phyloP scores from a whole-genome alignment of 805 yeast species.

The Yamadazyma phyllophila region DNA sequence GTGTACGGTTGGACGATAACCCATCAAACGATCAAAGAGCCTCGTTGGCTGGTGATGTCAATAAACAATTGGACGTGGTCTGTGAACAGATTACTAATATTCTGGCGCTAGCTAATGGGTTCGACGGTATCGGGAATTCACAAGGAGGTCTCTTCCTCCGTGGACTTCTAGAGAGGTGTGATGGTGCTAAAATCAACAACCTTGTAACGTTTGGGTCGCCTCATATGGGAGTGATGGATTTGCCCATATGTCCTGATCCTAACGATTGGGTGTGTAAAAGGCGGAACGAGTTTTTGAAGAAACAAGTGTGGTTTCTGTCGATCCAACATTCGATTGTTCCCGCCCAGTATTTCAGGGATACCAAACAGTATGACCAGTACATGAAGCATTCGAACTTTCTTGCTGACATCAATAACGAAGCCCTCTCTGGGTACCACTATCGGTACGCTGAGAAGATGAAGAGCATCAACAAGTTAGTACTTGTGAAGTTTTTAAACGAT shows the following conservation, averaged over 20 bases:
- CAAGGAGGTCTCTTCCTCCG: conserved; percentile 85
- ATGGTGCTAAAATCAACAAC: conserved; percentile 37
- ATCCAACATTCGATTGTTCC: conserved; percentile 60
- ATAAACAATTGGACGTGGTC: conserved; percentile 50
- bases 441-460: conserved; percentile 45
- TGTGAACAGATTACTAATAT: conserved; percentile 52
- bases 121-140: conserved; percentile 75
- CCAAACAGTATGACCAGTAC: conserved; percentile 51
- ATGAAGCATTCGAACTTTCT: conserved; percentile 55
- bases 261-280: conserved; percentile 59
- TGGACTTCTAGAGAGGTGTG: conserved; percentile 61
- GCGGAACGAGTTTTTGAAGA: conserved; percentile 52
- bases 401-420: conserved; percentile 68
- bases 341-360: conserved; percentile 77
- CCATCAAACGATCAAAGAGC: conserved; percentile 51
- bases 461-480: conserved; percentile 50
- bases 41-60: conserved; percentile 59
- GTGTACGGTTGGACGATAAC: conserved; percentile 50
- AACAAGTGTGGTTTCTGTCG: conserved; percentile 56
- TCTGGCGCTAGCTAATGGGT: conserved; percentile 51
- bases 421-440: conserved; percentile 23
- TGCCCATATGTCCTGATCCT: conserved; percentile 53
- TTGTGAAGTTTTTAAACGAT: conserved; percentile 61
- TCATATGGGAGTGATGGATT: conserved; percentile 69
- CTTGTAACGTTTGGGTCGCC: conserved; percentile 80